These are phyloP conservation scores for Tuber magnatum DNA, from an alignment of 495 filamentous ascomycete genomes.

Conservation along the genomic window DNA sequence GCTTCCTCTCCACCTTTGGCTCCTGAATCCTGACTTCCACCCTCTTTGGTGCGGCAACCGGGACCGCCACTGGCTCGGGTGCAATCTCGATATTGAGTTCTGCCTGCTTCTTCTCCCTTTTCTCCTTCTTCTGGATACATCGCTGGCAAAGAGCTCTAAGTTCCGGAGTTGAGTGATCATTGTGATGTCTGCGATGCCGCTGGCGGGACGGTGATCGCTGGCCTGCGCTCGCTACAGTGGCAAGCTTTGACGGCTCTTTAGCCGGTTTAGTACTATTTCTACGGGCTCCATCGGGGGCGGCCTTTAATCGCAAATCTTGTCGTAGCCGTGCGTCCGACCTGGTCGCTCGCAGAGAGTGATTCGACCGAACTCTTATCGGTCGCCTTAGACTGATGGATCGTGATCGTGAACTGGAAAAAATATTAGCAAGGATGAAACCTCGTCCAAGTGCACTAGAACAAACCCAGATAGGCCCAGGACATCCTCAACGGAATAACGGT, in stretches of 20 bases:
- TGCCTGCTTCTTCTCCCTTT: conserved; percentile 27
- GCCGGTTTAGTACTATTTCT: conserved; percentile 16
- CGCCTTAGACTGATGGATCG: background rate
- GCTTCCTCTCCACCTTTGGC: conserved; percentile 12
- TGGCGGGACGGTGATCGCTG: conserved; percentile 19
- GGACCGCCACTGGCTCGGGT: conserved; percentile 10
- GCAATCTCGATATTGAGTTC: conserved; percentile 25
- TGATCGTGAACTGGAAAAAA: conserved; percentile 2
- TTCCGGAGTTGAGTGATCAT: conserved; percentile 35
- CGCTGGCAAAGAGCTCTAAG: conserved; percentile 30
- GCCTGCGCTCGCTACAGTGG: background rate
- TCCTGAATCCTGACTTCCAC: conserved; percentile 16
- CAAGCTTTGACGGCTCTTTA: conserved; percentile 19
- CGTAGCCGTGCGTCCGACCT: background rate
- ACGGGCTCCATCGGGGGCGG: conserved; percentile 16
- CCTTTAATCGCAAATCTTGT: background rate
- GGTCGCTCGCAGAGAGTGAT: background rate
- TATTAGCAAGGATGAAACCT: background rate
- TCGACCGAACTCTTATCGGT: background rate
- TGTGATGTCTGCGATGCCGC: conserved; percentile 36
- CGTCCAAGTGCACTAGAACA: background rate
- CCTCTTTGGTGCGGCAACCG: conserved; percentile 13
- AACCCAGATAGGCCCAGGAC: background rate
- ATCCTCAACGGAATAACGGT: background rate
- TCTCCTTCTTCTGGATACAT: conserved; percentile 30